Evolutionary conservation across 768 basidiomycete genomes (phyloP).

Genomic region (Suillus clintonianus): DNA sequence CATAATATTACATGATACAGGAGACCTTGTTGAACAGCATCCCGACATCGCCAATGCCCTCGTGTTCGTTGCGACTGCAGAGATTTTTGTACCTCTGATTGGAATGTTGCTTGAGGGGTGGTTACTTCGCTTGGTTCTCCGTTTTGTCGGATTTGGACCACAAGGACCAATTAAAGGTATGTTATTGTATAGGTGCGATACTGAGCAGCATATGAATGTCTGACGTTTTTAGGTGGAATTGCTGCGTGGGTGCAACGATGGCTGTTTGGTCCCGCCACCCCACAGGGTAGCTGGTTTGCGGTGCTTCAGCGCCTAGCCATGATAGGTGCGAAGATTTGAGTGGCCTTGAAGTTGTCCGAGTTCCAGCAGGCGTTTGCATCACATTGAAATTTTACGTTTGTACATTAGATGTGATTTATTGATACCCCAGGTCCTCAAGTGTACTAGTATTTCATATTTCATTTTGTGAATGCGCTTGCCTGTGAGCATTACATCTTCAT

Average conservation of each 20-base stretch:
- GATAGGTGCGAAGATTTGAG: not conserved
- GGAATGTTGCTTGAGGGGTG: slow-evolving; percentile 27
- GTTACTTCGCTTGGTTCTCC: slow-evolving; percentile 32
- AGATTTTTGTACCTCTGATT: not conserved
- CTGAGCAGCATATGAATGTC: not conserved
- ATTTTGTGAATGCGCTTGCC: not conserved
- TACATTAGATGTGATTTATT: not conserved
- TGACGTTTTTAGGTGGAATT: not conserved
- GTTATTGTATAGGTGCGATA: not conserved
- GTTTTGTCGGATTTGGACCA: slow-evolving; percentile 39
- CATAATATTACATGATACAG: slow-evolving; percentile 15
- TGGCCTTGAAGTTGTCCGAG: not conserved
- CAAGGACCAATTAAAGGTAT: slow-evolving; percentile 36
- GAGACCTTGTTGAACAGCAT: slow-evolving; percentile 39
- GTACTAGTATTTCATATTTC: not conserved
- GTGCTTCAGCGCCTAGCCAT: not conserved
- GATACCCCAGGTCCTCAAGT: not conserved
- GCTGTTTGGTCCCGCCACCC: not conserved
- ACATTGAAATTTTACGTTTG: not conserved
- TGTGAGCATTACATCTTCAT: not conserved
- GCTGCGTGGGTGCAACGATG: not conserved
- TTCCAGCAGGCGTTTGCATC: not conserved
- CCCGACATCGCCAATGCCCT: slow-evolving; percentile 28
- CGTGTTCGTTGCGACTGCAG: slow-evolving; percentile 17
- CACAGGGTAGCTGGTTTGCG: not conserved